Percentiles rank a stretch among this genome's conserved stretches.
phyloP scores from a whole-genome alignment of 2,329 filamentous ascomycete genomes.

The Aquanectria penicillioides region DNA sequence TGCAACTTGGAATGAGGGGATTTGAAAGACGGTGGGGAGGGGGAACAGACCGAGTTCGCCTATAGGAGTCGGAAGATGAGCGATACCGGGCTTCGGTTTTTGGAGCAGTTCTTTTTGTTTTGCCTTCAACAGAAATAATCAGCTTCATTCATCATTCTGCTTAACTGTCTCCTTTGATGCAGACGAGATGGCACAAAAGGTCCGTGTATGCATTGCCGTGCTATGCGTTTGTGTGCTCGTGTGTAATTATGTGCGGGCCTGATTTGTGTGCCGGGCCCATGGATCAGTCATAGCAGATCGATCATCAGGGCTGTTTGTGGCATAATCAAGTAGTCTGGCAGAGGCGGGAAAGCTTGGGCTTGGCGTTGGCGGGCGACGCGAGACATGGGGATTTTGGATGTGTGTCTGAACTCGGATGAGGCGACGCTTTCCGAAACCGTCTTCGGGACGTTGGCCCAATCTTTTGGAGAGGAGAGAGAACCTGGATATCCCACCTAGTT shows the following conservation, averaged over 20 bases:
- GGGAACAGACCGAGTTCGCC: no score
- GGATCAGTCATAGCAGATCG: no score
- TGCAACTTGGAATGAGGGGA: slow-evolving; percentile 12
- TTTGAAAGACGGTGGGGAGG: no score
- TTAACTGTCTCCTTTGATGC: neutral
- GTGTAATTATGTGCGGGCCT: neutral
- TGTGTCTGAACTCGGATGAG: neutral
- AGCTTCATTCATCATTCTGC: neutral
- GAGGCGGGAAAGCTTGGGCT: no score
- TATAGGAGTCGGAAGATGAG: no score
- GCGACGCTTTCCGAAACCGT: no score
- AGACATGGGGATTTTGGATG: neutral
- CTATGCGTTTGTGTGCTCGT: neutral
- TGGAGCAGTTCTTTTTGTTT: neutral
- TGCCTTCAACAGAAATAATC: neutral
- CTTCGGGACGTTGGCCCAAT: neutral
- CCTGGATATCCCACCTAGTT: no score
- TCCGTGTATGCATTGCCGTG: no score
- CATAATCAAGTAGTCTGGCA: neutral
- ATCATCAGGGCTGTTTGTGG: neutral
- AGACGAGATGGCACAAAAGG: neutral
- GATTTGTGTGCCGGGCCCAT: no score
- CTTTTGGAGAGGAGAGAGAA: no score
- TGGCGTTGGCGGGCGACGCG: neutral
- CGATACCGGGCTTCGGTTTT: slow-evolving; percentile 16